phyloP scores from a whole-genome alignment of 495 filamentous ascomycete species.

The Chaetomidium leptoderma region DNA sequence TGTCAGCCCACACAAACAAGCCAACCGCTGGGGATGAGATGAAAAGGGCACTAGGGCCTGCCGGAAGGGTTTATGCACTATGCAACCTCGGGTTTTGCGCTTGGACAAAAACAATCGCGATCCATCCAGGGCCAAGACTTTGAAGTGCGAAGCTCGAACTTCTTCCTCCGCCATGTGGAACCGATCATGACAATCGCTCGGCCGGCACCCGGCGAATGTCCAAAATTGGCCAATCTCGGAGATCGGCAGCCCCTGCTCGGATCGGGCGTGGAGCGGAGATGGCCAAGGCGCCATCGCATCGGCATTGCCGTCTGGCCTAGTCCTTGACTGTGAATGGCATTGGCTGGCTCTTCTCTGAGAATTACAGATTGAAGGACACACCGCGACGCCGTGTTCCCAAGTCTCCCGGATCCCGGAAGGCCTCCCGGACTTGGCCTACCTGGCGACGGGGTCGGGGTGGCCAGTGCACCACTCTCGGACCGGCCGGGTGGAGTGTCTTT shows the following conservation, averaged over 20 bases:
- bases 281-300: slow-evolving; percentile 2
- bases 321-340: too few species aligned
- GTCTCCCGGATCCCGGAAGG: too few species aligned
- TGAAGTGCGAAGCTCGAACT: not conserved
- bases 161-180: not conserved
- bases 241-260: slow-evolving; percentile 2
- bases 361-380: too few species aligned
- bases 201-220: not conserved
- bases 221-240: slow-evolving; percentile 14
- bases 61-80: not conserved
- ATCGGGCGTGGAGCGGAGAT: not conserved
- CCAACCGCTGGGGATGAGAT: too few species aligned
- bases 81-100: not conserved
- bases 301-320: slow-evolving; percentile 2
- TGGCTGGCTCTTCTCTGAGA: too few species aligned
- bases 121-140: not conserved
- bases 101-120: too few species aligned
- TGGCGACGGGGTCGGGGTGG: too few species aligned
- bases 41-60: too few species aligned
- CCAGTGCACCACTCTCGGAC: too few species aligned
- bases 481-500: too few species aligned
- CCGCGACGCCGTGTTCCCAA: too few species aligned
- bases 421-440: too few species aligned
- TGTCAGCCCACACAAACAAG: not conserved
- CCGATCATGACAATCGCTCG: not conserved